These are phyloP conservation scores for Osmanthus fragrans DNA, from an alignment of 257 asterid species.

Conservation along the genomic window DNA sequence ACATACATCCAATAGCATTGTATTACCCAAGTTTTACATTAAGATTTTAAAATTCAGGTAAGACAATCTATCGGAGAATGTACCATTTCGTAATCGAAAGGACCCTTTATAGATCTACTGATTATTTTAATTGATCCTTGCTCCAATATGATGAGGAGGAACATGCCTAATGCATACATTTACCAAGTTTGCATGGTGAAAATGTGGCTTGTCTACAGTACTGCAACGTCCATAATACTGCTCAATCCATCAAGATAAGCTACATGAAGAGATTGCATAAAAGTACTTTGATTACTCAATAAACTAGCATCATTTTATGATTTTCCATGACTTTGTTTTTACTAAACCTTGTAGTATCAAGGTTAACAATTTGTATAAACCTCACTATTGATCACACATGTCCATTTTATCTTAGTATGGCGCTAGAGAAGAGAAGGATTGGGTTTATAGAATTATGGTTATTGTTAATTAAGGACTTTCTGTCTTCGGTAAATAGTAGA, in stretches of 20 bases:
- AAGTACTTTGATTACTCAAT: not conserved
- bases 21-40: slow-evolving; percentile 1
- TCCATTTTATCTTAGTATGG: too few relatives aligned
- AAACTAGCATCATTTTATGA: not conserved
- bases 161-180: not conserved
- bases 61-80: not conserved
- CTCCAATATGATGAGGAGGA: slow-evolving; percentile 6
- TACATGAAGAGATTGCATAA: not conserved
- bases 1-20: not conserved
- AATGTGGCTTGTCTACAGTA: slow-evolving; percentile 1
- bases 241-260: slow-evolving; percentile 6
- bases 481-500: too few relatives aligned
- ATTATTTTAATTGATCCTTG: slow-evolving; percentile 6
- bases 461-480: too few relatives aligned
- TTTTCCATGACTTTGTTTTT: not conserved
- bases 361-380: too few relatives aligned
- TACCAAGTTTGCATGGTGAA: not conserved
- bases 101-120: not conserved
- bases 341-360: too few relatives aligned
- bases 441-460: too few relatives aligned
- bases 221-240: slow-evolving; percentile 9
- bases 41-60: not conserved
- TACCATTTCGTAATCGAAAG: slow-evolving; percentile 2
- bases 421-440: too few relatives aligned
- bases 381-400: too few relatives aligned